Evolutionary conservation across 495 filamentous ascomycete genomes (phyloP).

Genomic region (Arthonia radiata): DNA sequence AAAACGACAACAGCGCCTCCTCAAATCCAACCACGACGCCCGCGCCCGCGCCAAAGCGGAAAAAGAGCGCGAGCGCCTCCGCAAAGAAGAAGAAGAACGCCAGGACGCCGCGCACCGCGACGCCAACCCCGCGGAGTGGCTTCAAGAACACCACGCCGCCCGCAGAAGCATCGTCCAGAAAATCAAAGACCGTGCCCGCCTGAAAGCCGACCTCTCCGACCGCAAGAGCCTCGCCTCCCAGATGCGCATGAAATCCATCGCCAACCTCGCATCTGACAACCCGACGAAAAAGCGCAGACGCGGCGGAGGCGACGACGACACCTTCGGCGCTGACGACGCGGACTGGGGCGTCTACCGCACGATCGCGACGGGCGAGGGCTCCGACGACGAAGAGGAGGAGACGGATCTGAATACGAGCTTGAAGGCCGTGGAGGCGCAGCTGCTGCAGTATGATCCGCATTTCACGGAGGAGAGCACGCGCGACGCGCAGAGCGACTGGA

Average conservation of each 20-base stretch:
- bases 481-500: conserved; percentile 85
- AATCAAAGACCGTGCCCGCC: conserved; percentile 77
- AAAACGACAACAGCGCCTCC: conserved; percentile 72
- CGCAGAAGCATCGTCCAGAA: conserved; percentile 47
- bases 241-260: conserved; percentile 95
- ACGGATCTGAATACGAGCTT: conserved; percentile 57
- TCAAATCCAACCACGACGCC: conserved; percentile 87
- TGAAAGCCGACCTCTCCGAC: conserved; percentile 82
- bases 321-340: conserved; percentile 88
- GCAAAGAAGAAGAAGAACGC: conserved; percentile 56
- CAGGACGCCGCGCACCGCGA: conserved; percentile 62
- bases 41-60: conserved; percentile 77
- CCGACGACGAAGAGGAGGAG: conserved; percentile 51
- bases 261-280: conserved; percentile 78
- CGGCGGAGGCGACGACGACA: conserved; percentile 56
- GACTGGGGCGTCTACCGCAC: conserved; percentile 93
- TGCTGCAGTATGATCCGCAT: conserved; percentile 61
- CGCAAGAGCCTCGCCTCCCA: conserved; percentile 87
- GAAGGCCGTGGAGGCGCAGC: conserved; percentile 50
- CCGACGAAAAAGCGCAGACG: conserved; percentile 59
- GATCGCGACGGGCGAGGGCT: conserved; percentile 53
- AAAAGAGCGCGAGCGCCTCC: conserved; percentile 73
- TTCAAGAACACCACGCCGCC: conserved; percentile 50
- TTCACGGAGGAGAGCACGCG: conserved; percentile 81
- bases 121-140: conserved; percentile 68